Percentiles rank a stretch among this genome's conserved stretches.
Evolutionary conservation across 2,329 filamentous ascomycete genomes (phyloP).

Genomic region (Penicillium sumatraense): DNA sequence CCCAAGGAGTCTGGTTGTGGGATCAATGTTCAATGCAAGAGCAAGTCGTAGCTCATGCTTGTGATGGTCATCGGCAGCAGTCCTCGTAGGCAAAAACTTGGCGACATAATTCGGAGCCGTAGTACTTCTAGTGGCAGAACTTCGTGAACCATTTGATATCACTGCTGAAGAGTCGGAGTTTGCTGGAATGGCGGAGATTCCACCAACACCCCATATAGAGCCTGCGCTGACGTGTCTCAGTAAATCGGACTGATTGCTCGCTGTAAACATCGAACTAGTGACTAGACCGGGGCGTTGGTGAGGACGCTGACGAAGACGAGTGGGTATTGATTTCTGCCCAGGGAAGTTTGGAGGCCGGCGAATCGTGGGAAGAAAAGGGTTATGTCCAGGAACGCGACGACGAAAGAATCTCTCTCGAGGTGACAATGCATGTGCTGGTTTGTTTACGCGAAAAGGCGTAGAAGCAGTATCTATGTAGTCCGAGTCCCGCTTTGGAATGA

Average conservation of each 20-base stretch:
- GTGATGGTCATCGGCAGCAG: conserved; percentile 64
- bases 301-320: conserved; percentile 23
- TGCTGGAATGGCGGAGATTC: conserved; percentile 62
- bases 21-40: conserved; percentile 78
- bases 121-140: conserved; percentile 69
- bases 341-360: conserved; percentile 24
- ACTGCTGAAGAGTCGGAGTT: conserved; percentile 45
- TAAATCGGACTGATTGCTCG: conserved; percentile 20
- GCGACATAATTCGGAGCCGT: conserved; percentile 69
- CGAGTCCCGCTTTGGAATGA: conserved; percentile 56
- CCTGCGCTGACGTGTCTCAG: conserved; percentile 65
- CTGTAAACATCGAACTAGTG: conserved; percentile 27
- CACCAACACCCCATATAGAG: conserved; percentile 77
- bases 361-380: conserved; percentile 58
- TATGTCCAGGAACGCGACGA: conserved; percentile 47
- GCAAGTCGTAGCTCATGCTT: conserved; percentile 77
- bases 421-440: conserved; percentile 51
- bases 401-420: conserved; percentile 53
- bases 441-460: conserved; percentile 59
- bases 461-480: conserved; percentile 47
- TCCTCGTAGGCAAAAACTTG: conserved; percentile 57
- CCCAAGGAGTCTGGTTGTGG: conserved; percentile 67
- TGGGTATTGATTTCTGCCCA: conserved; percentile 15
- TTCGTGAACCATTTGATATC: conserved; percentile 66
- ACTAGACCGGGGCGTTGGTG: conserved; percentile 42